phyloP scores from a whole-genome alignment of 176 grass and related monocot genomes.

The maize (Zea mays) region DNA sequence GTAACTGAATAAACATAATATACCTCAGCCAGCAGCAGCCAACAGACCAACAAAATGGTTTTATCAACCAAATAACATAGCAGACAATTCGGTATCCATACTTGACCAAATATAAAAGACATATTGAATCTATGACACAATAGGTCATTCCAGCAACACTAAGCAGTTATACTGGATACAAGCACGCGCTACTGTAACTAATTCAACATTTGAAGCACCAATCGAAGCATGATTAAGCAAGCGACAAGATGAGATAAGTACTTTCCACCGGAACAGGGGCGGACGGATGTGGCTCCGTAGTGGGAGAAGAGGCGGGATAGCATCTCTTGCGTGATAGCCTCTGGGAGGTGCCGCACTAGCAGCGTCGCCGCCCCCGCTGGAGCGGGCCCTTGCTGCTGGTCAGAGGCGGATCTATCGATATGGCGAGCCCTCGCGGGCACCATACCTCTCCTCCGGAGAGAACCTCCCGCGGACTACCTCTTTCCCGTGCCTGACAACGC shows the following conservation, averaged over 20 bases:
- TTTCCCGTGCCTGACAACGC: too few species aligned
- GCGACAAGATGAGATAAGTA: constrained; percentile 26
- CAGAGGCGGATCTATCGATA: not conserved
- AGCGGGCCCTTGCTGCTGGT: not conserved
- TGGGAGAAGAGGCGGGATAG: constrained; percentile 82
- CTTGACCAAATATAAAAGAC: not conserved
- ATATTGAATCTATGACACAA: not conserved
- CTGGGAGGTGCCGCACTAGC: constrained; percentile 84
- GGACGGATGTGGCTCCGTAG: constrained; percentile 74
- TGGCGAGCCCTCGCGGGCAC: too few species aligned
- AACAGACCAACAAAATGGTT: constrained; percentile 6
- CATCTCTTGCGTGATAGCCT: constrained; percentile 80
- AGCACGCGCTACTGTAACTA: not conserved
- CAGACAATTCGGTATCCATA: not conserved
- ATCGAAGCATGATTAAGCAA: not conserved
- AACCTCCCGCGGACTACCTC: too few species aligned
- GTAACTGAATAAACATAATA: not conserved
- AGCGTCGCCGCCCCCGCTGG: constrained; percentile 51
- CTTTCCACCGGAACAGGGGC: constrained; percentile 79
- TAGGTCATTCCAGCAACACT: not conserved
- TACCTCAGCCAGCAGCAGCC: constrained; percentile 62
- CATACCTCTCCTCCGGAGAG: too few species aligned
- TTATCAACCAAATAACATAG: constrained; percentile 4
- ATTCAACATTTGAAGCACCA: constrained; percentile 10
- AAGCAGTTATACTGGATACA: not conserved